phyloP scores from a whole-genome alignment of 352 stramenopile genomes.

The Phytophthora pini region DNA sequence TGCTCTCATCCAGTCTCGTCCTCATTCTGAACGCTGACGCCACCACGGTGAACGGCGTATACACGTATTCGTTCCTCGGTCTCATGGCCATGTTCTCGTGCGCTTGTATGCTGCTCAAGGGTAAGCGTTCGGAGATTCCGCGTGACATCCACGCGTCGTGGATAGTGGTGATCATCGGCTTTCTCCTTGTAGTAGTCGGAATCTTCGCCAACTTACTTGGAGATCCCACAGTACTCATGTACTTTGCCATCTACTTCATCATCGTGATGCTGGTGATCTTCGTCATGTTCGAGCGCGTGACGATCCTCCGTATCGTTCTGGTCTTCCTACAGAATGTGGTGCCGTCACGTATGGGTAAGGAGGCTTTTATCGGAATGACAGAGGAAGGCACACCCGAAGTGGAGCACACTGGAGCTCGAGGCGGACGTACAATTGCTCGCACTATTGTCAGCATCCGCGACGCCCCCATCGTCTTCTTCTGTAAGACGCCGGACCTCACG shows the following conservation, averaged over 20 bases:
- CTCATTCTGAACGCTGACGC: constrained; percentile 77
- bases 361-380: not conserved
- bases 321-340: constrained; percentile 70
- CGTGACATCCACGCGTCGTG: constrained; percentile 69
- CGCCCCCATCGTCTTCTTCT: constrained; percentile 93
- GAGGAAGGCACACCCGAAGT: constrained; percentile 7
- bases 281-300: constrained; percentile 89
- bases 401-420: constrained; percentile 71
- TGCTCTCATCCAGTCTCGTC: constrained; percentile 71
- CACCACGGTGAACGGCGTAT: constrained; percentile 77
- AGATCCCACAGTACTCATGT: constrained; percentile 81
- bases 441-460: constrained; percentile 83
- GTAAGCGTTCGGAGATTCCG: constrained; percentile 80
- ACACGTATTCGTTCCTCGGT: constrained; percentile 87
- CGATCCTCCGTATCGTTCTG: constrained; percentile 71
- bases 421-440: constrained; percentile 81
- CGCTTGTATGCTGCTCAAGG: constrained; percentile 86
- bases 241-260: constrained; percentile 89
- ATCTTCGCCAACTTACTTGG: constrained; percentile 84
- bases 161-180: constrained; percentile 37
- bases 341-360: constrained; percentile 48
- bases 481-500: constrained; percentile 91
- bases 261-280: constrained; percentile 74
- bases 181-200: constrained; percentile 57
- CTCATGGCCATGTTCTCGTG: constrained; percentile 86